Evolutionary conservation across 2,329 filamentous ascomycete genomes (phyloP).

Genomic region (Didymellaceae sp.): DNA sequence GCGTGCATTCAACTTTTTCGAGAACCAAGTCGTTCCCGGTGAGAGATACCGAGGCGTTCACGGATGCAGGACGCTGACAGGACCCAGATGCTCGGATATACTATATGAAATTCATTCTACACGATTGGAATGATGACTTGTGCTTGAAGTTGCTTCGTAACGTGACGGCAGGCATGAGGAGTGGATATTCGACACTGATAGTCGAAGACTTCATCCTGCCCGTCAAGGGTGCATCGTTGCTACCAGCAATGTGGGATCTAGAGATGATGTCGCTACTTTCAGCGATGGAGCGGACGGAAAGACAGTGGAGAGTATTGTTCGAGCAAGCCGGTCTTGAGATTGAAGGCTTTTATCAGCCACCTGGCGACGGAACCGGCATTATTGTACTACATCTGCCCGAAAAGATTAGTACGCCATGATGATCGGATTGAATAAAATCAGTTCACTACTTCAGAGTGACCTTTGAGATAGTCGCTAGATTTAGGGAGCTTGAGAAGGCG

Average conservation of each 20-base stretch:
- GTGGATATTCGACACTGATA: conserved; percentile 14
- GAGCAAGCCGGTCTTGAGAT: conserved; percentile 11
- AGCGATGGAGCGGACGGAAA: conserved; percentile 14
- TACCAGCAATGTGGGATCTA: conserved; percentile 17
- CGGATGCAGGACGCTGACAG: background rate
- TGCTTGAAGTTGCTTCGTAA: conserved; percentile 18
- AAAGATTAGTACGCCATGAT: background rate
- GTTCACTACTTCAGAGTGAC: too few species aligned
- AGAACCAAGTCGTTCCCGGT: conserved; percentile 10
- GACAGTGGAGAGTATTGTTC: conserved; percentile 11
- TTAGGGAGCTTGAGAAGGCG: background rate
- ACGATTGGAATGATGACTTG: conserved; percentile 17
- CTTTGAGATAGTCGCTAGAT: too few species aligned
- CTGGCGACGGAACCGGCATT: conserved; percentile 9
- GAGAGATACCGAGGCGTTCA: background rate
- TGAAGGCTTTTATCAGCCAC: conserved; percentile 11
- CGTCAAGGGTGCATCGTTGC: background rate
- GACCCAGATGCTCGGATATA: conserved; percentile 13
- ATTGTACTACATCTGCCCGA: conserved; percentile 3
- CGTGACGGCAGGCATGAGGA: conserved; percentile 22
- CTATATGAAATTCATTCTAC: conserved; percentile 23
- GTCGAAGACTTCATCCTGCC: conserved; percentile 20
- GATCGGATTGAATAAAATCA: too few species aligned
- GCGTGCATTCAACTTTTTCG: conserved; percentile 32
- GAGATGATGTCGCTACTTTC: conserved; percentile 17